phyloP scores from a whole-genome alignment of 305 asterid species.

The Petunia hybrid region DNA sequence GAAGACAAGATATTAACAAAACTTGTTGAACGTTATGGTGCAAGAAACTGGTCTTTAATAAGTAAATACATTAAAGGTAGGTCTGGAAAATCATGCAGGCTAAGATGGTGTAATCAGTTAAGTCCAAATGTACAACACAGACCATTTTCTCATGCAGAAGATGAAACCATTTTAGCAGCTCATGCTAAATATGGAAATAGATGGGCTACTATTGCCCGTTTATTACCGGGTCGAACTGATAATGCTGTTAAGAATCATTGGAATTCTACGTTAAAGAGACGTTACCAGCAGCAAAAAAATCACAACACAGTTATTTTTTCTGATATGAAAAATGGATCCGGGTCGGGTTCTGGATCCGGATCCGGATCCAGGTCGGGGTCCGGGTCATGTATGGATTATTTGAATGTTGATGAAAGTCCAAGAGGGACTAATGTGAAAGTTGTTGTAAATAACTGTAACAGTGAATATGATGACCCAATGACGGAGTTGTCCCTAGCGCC shows the following conservation, averaged over 20 bases:
- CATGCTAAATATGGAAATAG: constrained; percentile 74
- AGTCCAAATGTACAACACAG: constrained; percentile 90
- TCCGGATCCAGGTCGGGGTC: constrained; percentile 30
- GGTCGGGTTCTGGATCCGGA: constrained; percentile 28
- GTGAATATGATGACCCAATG: constrained; percentile 56
- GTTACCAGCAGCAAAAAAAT: constrained; percentile 36
- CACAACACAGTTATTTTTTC: constrained; percentile 7
- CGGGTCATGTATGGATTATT: constrained; percentile 26
- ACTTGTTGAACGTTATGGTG: constrained; percentile 71
- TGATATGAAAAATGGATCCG: constrained; percentile 25
- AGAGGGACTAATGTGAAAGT: constrained; percentile 10
- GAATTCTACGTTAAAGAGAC: constrained; percentile 80
- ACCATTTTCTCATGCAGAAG: constrained; percentile 81
- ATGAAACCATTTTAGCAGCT: constrained; percentile 72
- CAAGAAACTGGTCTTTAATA: constrained; percentile 84
- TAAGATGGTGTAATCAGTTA: constrained; percentile 92
- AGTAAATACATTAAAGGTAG: constrained; percentile 84
- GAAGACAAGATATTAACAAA: constrained; percentile 77
- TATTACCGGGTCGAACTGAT: constrained; percentile 85
- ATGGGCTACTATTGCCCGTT: constrained; percentile 90
- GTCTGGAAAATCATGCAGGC: constrained; percentile 85
- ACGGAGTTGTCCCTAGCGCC: constrained; percentile 73
- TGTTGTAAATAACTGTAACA: constrained; percentile 26
- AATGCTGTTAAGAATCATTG: constrained; percentile 92
- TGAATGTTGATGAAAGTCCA: constrained; percentile 27